Evolutionary conservation across 331 rosid species (phyloP).

Genomic region (Phaseolus coccineus): DNA sequence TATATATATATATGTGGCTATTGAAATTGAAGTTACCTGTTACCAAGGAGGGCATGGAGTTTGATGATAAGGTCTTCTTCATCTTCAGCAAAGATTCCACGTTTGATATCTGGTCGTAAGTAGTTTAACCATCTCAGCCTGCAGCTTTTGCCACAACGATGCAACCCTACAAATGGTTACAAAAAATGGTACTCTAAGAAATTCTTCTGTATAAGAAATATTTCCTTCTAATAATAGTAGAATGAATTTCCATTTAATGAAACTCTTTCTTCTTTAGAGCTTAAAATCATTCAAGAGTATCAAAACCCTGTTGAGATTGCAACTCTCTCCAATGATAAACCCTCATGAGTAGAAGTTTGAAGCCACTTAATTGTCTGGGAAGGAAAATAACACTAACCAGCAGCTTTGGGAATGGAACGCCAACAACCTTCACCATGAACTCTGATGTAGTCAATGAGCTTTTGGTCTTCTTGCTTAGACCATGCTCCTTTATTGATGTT

Average conservation of each 20-base stretch:
- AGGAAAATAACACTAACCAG: slow-evolving; percentile 54
- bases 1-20: too few relatives aligned
- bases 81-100: slow-evolving; percentile 71
- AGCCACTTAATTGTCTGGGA: neutral
- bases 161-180: slow-evolving; percentile 53
- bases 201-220: neutral
- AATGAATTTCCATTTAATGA: neutral
- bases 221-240: neutral
- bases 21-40: slow-evolving; percentile 52
- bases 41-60: slow-evolving; percentile 85
- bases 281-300: neutral
- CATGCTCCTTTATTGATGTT: slow-evolving; percentile 76
- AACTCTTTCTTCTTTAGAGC: neutral
- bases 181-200: neutral
- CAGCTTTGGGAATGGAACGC: slow-evolving; percentile 77
- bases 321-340: neutral
- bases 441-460: slow-evolving; percentile 64
- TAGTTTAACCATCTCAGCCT: slow-evolving; percentile 82
- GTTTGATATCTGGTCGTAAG: slow-evolving; percentile 72
- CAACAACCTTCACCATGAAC: slow-evolving; percentile 77
- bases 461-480: slow-evolving; percentile 80
- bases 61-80: slow-evolving; percentile 84
- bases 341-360: neutral
- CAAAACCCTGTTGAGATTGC: neutral
- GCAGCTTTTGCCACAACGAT: slow-evolving; percentile 83